Evolutionary conservation across 1,284 basidiomycete species (phyloP), one percentile per base, ranked within the genome.

Genomic region (Apiotrichum domesticum): DNA sequence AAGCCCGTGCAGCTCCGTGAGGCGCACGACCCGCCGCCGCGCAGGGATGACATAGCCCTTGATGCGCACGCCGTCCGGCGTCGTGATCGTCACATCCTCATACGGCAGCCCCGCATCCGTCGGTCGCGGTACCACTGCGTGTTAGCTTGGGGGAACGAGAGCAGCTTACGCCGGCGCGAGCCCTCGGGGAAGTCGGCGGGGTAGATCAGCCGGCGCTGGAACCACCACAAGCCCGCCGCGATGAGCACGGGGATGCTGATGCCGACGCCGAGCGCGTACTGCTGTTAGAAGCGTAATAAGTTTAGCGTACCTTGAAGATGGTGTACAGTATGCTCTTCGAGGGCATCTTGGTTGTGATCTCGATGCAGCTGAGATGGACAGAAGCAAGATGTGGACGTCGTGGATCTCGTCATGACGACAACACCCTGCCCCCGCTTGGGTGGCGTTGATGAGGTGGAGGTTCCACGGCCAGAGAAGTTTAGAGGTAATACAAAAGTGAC

Each of bases 161-260:
- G 3, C 29, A 29, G 69, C 78, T 55, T 56, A 88, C 89, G 81
- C 65, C 79, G 84, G 39, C 90, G 79, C n/a, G 90, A 90, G 4
- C 89, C 90, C 29, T 84, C 81, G 10, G 90, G 90, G 65, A 87
- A 87, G n/a, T 87, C 84, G 33, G 89, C 85, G 0, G 91, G 92
- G 71, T 95, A 95, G 70, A 95, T 93, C 52, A 95, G 80, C 62
- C 83, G 87, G 69, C 86, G 87, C 73, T 95, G 91, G 41, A 89
- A 92, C 69, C 86, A 90, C 37, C 90, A 81, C 41, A 93, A 79
- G 6, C 87, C 87, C 44, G 83, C 81, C 55, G 85, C 87, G 84
- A 72, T 44, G 6, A 72, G 35, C 33, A 63, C 59, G 4, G 67
- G 57, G 21, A 64, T 61, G 2, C 58, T 54, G 34, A 61, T 60